Evolutionary conservation across 179 eudicot genomes (phyloP).

Genomic region (Vitellaria paradoxa): DNA sequence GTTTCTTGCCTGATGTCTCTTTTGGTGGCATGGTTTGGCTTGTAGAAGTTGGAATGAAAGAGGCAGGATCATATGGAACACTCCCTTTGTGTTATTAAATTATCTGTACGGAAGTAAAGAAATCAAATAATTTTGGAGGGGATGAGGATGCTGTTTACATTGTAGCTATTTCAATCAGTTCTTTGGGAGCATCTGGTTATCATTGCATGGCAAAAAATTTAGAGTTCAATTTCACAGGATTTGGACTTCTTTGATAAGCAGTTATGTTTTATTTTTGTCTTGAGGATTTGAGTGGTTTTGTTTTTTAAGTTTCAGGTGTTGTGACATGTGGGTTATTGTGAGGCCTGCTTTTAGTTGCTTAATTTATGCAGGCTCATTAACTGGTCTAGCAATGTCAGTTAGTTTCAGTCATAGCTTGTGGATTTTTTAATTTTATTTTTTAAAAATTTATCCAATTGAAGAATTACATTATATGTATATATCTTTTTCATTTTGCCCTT

Average conservation of each 20-base stretch:
- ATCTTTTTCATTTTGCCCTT: not conserved
- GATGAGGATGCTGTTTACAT: not conserved
- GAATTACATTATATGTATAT: not conserved
- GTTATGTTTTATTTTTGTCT: not conserved
- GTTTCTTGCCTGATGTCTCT: not conserved
- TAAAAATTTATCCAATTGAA: not conserved
- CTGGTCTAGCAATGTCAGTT: not conserved
- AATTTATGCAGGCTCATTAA: not conserved
- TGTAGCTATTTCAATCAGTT: not conserved
- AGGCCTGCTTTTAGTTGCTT: not conserved
- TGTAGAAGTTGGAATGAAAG: not conserved
- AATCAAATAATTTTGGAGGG: not conserved
- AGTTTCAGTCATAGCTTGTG: not conserved
- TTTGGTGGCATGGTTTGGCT: constrained; percentile 5
- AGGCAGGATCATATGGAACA: not conserved
- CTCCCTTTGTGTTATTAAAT: not conserved
- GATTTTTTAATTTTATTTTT: not conserved
- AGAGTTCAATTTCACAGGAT: not conserved
- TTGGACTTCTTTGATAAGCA: not conserved
- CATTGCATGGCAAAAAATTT: not conserved
- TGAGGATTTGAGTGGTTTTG: not conserved
- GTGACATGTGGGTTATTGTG: not conserved
- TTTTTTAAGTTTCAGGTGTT: not conserved
- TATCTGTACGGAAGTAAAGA: not conserved
- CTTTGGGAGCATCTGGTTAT: not conserved